Conservation (phyloP, 768 basidiomycete species). For the Pleurotus ostreatus region DNA sequence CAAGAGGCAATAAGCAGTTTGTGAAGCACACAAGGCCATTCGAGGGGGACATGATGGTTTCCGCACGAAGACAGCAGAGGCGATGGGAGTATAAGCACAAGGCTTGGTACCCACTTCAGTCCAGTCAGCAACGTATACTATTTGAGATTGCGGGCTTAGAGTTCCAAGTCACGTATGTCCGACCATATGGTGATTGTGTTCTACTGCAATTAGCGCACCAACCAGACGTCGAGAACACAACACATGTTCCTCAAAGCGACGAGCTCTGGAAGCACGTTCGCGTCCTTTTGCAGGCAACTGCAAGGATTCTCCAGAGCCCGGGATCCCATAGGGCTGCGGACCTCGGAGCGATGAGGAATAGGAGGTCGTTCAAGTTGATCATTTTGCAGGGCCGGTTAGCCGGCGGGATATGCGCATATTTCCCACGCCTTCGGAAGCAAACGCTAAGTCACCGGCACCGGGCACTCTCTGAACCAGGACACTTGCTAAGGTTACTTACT, state of each 20-base stretch:
- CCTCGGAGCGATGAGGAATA: neutral
- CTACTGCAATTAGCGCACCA: conserved; percentile 7
- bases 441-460: no score
- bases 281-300: neutral
- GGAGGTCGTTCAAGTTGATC: neutral
- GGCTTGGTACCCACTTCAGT: neutral
- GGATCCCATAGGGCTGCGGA: neutral
- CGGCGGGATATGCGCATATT: neutral
- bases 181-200: conserved; percentile 6
- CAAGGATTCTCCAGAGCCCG: neutral
- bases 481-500: no score
- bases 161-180: neutral
- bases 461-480: no score
- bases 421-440: neutral
- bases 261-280: conserved; percentile 7
- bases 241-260: neutral
- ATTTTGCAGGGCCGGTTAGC: conserved; percentile 2
- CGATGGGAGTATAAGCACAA: neutral
- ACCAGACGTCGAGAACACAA: conserved; percentile 1
- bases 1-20: conserved; percentile 75
- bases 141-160: conserved; percentile 4
- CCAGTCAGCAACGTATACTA: neutral
- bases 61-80: neutral
- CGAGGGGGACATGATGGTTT: conserved; percentile 32
- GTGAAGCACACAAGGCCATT: conserved; percentile 84